A percentile compares a stretch with the other conserved stretches of the same genome.
phyloP scores from a whole-genome alignment of 441 rosid species.

The Eruca vesicaria region DNA sequence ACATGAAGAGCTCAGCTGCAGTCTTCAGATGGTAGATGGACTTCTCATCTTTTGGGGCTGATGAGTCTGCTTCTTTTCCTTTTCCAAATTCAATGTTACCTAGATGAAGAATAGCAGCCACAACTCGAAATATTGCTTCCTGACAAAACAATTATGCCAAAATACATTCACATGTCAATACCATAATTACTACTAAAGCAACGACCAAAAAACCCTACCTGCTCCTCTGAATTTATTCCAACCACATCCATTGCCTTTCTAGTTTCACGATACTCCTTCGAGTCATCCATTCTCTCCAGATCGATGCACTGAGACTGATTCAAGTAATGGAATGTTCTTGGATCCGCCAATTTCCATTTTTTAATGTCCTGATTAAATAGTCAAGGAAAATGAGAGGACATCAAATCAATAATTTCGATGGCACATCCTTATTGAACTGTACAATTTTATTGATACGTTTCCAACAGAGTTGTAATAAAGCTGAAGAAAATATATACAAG shows the following conservation, averaged over 20 bases:
- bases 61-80: constrained; percentile 82
- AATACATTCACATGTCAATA: constrained; percentile 19
- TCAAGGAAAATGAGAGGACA: constrained; percentile 3
- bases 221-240: constrained; percentile 86
- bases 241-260: constrained; percentile 95
- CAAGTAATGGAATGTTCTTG: constrained; percentile 86
- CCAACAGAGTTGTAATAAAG: constrained; percentile 9
- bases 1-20: constrained; percentile 85
- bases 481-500: background rate
- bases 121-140: constrained; percentile 84
- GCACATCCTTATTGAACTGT: background rate
- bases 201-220: constrained; percentile 47
- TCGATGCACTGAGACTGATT: constrained; percentile 91
- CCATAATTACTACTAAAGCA: constrained; percentile 2
- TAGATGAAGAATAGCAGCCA: constrained; percentile 87
- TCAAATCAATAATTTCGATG: background rate
- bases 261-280: constrained; percentile 79
- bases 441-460: background rate
- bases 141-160: constrained; percentile 31
- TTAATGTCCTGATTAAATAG: constrained; percentile 56
- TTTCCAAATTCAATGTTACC: constrained; percentile 81
- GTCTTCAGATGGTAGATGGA: constrained; percentile 70
- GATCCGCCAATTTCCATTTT: constrained; percentile 75
- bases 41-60: constrained; percentile 79
- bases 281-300: constrained; percentile 83